A percentile compares a stretch with the other conserved stretches of the same genome.
phyloP scores from a whole-genome alignment of 208 protist species.

The Trypanosoma boissoni region DNA sequence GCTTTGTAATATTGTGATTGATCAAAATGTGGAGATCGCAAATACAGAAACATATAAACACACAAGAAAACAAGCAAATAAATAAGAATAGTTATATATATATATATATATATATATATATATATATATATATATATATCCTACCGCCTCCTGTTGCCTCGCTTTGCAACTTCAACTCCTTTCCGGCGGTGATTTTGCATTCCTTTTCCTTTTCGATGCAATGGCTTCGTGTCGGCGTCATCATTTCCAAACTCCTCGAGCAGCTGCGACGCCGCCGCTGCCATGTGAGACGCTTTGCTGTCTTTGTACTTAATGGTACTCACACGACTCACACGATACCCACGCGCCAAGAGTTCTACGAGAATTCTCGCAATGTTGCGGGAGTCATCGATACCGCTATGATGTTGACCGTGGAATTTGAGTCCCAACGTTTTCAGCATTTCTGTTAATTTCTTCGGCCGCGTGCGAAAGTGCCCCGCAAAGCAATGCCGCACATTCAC shows the following conservation, averaged over 20 bases:
- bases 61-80: conserved; percentile 17
- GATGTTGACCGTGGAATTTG: conserved; percentile 72
- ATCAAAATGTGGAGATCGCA: too few relatives aligned
- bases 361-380: conserved; percentile 88
- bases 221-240: not conserved
- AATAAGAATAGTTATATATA: conserved; percentile 7
- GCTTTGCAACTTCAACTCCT: not conserved
- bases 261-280: conserved; percentile 43
- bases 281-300: conserved; percentile 31
- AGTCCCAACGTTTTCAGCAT: conserved; percentile 77
- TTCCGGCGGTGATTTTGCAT: not conserved
- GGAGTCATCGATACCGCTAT: conserved; percentile 90
- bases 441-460: conserved; percentile 67
- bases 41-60: not conserved
- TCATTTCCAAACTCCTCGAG: conserved; percentile 48
- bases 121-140: conserved; percentile 12
- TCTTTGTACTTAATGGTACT: conserved; percentile 70
- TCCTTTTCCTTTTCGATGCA: conserved; percentile 1
- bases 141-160: not conserved
- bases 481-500: conserved; percentile 86
- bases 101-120: conserved; percentile 4
- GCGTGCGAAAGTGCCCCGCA: conserved; percentile 48
- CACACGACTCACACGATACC: conserved; percentile 68
- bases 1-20: too few relatives aligned
- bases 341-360: conserved; percentile 70